Conservation (phyloP, 208 protist species). For the Histomonas meleagridis region DNA sequence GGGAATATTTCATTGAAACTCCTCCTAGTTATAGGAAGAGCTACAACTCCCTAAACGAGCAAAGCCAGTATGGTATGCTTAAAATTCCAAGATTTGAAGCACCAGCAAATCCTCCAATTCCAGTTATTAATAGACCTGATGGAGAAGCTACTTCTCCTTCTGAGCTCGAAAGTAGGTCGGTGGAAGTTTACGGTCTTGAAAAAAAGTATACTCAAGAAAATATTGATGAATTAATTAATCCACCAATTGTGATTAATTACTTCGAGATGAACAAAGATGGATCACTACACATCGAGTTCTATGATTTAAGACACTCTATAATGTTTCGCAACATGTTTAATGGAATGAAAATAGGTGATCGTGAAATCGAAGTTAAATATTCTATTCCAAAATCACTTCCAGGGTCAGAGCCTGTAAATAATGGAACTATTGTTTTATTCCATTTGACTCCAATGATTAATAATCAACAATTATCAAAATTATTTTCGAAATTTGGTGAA, state of each 20-base stretch:
- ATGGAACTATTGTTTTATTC: conserved; percentile 12
- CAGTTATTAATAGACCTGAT: background rate
- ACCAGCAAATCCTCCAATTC: background rate
- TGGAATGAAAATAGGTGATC: background rate
- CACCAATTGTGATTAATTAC: background rate
- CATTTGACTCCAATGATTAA: background rate
- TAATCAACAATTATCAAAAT: background rate
- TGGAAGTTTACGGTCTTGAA: background rate
- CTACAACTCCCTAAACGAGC: background rate
- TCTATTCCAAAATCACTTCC: background rate
- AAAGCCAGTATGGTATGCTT: background rate
- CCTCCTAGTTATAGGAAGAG: background rate
- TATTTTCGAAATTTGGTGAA: background rate
- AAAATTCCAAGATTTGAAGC: background rate
- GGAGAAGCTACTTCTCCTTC: background rate
- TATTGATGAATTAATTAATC: background rate
- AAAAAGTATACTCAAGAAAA: background rate
- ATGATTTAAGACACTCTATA: background rate
- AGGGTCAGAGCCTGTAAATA: background rate
- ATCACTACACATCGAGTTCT: background rate
- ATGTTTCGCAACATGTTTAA: background rate
- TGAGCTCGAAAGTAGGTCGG: background rate
- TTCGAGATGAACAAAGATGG: background rate
- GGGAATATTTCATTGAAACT: background rate
- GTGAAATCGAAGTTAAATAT: background rate